Evolutionary conservation across 352 stramenopile species (phyloP).

Genomic region (Peronospora farinosa): DNA sequence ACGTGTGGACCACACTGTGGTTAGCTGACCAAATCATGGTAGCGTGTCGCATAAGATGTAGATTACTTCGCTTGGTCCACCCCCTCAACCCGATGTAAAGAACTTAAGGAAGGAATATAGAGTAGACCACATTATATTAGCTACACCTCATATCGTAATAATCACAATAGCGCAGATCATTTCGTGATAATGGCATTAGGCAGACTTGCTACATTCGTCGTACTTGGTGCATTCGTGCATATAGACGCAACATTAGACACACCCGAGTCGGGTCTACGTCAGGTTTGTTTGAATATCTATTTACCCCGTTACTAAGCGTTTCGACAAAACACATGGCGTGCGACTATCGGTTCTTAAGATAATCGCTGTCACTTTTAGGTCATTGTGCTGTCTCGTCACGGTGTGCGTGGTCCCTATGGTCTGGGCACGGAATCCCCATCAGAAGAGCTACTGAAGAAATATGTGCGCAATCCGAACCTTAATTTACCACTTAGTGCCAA

Average conservation of each 20-base stretch:
- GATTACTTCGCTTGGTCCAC: too few relatives aligned
- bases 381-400: conserved; percentile 64
- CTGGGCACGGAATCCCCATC: conserved; percentile 44
- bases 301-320: not conserved
- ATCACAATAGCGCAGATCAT: not conserved
- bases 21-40: too few relatives aligned
- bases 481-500: conserved; percentile 45
- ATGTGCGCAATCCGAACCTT: conserved; percentile 55
- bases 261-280: conserved; percentile 22
- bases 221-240: conserved; percentile 2
- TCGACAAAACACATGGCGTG: conserved; percentile 6
- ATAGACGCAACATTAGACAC: conserved; percentile 2
- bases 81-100: not conserved
- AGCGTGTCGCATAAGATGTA: not conserved
- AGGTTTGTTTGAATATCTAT: conserved; percentile 18
- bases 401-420: conserved; percentile 67
- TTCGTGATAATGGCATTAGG: conserved; percentile 4
- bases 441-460: conserved; percentile 46
- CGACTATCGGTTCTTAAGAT: conserved; percentile 8
- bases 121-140: conserved; percentile 13
- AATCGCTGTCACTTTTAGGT: conserved; percentile 28
- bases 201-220: conserved; percentile 5
- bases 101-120: conserved; percentile 12
- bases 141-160: not conserved
- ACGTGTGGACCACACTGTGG: not conserved